Evolutionary conservation across 352 stramenopile species (phyloP).

Genomic region (Phytopythium delawarense): DNA sequence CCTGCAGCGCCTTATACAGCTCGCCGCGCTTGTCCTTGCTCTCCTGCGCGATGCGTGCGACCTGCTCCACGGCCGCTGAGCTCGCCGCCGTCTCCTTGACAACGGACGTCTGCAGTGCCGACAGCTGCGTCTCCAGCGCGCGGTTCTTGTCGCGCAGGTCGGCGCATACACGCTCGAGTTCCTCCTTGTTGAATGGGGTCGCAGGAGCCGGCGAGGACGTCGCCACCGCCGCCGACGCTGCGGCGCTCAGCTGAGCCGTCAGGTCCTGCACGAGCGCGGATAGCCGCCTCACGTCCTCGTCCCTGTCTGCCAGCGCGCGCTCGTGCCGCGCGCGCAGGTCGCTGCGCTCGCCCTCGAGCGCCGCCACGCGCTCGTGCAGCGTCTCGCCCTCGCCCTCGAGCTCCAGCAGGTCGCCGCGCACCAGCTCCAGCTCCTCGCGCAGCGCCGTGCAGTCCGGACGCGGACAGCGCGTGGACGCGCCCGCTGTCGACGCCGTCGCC

Average conservation of each 20-base stretch:
- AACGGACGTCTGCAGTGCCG: slow-evolving; percentile 29
- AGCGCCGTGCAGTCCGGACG: slow-evolving; percentile 60
- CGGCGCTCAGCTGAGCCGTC: slow-evolving; percentile 10
- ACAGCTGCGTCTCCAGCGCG: slow-evolving; percentile 28
- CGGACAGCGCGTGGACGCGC: slow-evolving; percentile 21
- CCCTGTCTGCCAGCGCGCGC: slow-evolving; percentile 16
- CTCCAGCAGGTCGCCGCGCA: slow-evolving; percentile 56
- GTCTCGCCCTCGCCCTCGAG: slow-evolving; percentile 59
- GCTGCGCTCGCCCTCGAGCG: slow-evolving; percentile 26
- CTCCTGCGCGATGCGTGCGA: slow-evolving; percentile 27
- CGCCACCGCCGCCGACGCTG: not conserved
- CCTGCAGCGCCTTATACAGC: slow-evolving; percentile 57
- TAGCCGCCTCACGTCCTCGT: slow-evolving; percentile 23
- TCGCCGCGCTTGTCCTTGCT: slow-evolving; percentile 49
- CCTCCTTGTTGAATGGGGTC: not conserved
- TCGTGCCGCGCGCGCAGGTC: slow-evolving; percentile 10
- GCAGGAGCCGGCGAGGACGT: not conserved
- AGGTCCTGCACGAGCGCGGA: slow-evolving; percentile 13
- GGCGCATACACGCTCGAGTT: slow-evolving; percentile 11
- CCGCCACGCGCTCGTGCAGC: slow-evolving; percentile 53
- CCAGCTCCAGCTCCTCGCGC: slow-evolving; percentile 58
- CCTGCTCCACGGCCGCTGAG: slow-evolving; percentile 28
- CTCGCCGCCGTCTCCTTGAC: slow-evolving; percentile 29
- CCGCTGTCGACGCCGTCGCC: slow-evolving; percentile 18
- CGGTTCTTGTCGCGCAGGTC: slow-evolving; percentile 35